Percentiles rank a stretch among this genome's conserved stretches.
Evolutionary conservation across 805 yeast genomes (phyloP).

Genomic region (Sugiyamaella smithiae): DNA sequence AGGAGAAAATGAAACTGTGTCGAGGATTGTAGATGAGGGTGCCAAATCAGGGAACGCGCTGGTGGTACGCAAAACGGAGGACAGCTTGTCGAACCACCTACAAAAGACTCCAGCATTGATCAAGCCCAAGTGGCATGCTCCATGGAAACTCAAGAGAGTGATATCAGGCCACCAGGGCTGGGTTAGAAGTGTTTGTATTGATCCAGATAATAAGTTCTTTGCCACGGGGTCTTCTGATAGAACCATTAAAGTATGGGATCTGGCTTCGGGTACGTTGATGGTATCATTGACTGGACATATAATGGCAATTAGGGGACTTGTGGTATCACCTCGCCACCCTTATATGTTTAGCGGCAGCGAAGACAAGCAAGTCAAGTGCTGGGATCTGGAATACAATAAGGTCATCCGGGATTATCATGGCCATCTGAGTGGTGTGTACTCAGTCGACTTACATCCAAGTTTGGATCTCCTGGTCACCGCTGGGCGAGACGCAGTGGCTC

Average conservation of each 20-base stretch:
- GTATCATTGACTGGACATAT: conserved; percentile 86
- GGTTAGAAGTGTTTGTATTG: conserved; percentile 78
- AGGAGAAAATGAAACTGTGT: conserved; percentile 9
- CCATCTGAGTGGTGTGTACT: conserved; percentile 84
- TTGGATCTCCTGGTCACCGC: conserved; percentile 81
- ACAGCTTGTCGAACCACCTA: neutral
- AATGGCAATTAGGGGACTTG: conserved; percentile 80
- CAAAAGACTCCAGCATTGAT: neutral
- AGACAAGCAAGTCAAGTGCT: conserved; percentile 88
- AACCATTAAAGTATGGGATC: conserved; percentile 88
- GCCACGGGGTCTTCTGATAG: conserved; percentile 89
- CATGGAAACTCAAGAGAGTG: conserved; percentile 72
- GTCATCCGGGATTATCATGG: conserved; percentile 89
- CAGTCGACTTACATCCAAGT: conserved; percentile 83
- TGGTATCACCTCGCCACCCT: conserved; percentile 72
- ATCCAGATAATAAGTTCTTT: conserved; percentile 87
- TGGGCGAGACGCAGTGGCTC: conserved; percentile 80
- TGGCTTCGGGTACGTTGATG: conserved; percentile 65
- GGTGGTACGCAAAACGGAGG: neutral
- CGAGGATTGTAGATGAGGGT: neutral
- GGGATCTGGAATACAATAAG: conserved; percentile 90
- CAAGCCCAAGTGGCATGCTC: conserved; percentile 47
- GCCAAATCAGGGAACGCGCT: neutral
- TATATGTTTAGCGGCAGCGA: conserved; percentile 90
- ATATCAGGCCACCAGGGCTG: conserved; percentile 91